phyloP scores from a whole-genome alignment of 352 stramenopile genomes.

The Globisporangium rhizosaccharum region DNA sequence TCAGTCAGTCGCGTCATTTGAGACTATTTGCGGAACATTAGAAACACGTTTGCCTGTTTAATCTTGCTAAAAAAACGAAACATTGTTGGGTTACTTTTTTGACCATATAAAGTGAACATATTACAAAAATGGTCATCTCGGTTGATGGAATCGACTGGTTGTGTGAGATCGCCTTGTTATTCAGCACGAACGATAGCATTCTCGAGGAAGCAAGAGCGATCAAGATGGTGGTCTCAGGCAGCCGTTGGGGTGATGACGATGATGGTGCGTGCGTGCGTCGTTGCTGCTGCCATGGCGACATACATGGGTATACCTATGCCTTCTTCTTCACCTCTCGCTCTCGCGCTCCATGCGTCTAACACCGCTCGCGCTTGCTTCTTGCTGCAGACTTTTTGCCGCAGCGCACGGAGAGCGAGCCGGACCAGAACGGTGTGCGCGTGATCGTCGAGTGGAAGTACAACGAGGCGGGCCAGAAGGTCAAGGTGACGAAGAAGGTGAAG shows the following conservation, averaged over 20 bases:
- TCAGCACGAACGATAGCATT: constrained; percentile 1
- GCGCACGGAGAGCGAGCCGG: constrained; percentile 79
- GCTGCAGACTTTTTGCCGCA: constrained; percentile 59
- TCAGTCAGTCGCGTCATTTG: too few species aligned
- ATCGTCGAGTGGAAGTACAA: constrained; percentile 90
- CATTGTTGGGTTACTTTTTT: too few species aligned
- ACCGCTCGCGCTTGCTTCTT: too few species aligned
- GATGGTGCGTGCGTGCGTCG: constrained; percentile 29
- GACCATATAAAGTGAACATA: too few species aligned
- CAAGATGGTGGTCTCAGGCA: constrained; percentile 66
- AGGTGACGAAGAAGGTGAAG: constrained; percentile 89
- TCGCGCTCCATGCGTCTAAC: background rate
- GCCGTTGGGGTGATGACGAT: constrained; percentile 75
- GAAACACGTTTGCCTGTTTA: too few species aligned
- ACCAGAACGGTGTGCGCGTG: constrained; percentile 76
- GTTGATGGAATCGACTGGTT: too few species aligned
- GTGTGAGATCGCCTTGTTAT: background rate
- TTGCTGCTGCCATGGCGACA: background rate
- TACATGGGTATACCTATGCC: background rate
- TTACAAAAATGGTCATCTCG: too few species aligned
- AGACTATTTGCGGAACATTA: too few species aligned
- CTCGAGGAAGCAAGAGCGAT: background rate
- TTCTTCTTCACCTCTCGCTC: background rate
- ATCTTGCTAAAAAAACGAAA: too few species aligned
- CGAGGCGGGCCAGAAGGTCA: constrained; percentile 85